Percentiles rank a stretch among this genome's conserved stretches.
These are phyloP conservation scores for Oryza meridionalis DNA, from an alignment of 176 grass and related monocot genomes.

Conservation along the genomic window DNA sequence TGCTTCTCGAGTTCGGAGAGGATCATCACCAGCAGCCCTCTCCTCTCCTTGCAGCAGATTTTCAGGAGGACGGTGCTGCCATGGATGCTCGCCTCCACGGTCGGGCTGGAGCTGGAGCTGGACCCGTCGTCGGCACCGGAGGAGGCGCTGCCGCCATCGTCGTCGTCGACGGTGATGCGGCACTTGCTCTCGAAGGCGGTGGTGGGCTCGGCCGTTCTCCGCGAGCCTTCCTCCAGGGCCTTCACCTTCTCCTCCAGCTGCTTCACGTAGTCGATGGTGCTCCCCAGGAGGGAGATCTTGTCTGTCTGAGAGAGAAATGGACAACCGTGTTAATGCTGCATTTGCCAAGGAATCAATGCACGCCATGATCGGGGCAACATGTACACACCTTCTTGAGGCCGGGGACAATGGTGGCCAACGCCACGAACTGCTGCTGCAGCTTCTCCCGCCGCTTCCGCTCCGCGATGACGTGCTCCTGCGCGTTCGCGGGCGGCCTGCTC, in stretches of 20 bases:
- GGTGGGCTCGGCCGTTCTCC: constrained; percentile 35
- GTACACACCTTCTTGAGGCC: constrained; percentile 64
- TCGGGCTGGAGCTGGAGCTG: constrained; percentile 19
- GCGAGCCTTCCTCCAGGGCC: constrained; percentile 48
- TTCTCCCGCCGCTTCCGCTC: constrained; percentile 71
- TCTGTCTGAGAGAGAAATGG: constrained; percentile 50
- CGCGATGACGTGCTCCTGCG: constrained; percentile 69
- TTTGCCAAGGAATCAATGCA: neutral
- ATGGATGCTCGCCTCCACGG: constrained; percentile 53
- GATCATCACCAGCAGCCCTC: constrained; percentile 54
- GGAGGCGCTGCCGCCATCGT: neutral
- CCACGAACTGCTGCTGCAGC: constrained; percentile 70
- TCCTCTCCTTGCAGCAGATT: constrained; percentile 56
- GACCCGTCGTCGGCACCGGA: neutral
- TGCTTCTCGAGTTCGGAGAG: constrained; percentile 63
- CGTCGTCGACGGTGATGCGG: constrained; percentile 27
- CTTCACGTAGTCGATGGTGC: constrained; percentile 60
- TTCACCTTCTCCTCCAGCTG: constrained; percentile 61
- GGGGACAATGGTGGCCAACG: constrained; percentile 60
- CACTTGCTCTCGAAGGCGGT: constrained; percentile 51
- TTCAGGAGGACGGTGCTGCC: constrained; percentile 50
- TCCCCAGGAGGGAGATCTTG: constrained; percentile 67
- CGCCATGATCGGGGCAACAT: neutral
- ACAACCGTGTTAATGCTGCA: neutral
- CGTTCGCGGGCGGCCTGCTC: constrained; percentile 38